These are phyloP conservation scores for Dryas octopetala DNA, from an alignment of 306 rosid genomes.

Conservation along the genomic window DNA sequence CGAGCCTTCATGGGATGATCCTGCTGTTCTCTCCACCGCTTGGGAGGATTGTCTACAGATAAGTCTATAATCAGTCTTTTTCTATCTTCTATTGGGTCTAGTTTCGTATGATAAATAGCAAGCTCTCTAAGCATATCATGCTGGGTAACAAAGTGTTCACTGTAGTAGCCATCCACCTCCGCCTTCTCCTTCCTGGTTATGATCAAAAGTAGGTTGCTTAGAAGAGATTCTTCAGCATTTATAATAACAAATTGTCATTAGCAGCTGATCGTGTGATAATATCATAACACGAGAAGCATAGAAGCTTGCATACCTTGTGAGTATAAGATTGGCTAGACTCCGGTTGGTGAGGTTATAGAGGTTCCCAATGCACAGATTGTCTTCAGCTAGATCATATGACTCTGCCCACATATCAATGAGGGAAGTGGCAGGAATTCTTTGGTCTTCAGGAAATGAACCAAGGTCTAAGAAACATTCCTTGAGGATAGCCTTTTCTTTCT, in stretches of 20 bases:
- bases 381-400: slow-evolving; percentile 38
- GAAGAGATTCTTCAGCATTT: neutral
- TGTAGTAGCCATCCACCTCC: slow-evolving; percentile 34
- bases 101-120: slow-evolving; percentile 36
- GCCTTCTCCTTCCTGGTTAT: slow-evolving; percentile 38
- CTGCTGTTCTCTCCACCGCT: slow-evolving; percentile 45
- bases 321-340: slow-evolving; percentile 36
- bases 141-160: slow-evolving; percentile 38
- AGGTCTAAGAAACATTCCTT: slow-evolving; percentile 64
- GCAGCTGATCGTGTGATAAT: slow-evolving; percentile 44
- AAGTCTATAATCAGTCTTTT: slow-evolving; percentile 39
- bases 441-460: slow-evolving; percentile 61
- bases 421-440: slow-evolving; percentile 52
- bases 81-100: slow-evolving; percentile 28
- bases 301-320: slow-evolving; percentile 3
- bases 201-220: neutral
- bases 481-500: slow-evolving; percentile 10
- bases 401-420: slow-evolving; percentile 67
- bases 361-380: slow-evolving; percentile 36
- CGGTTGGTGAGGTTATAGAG: slow-evolving; percentile 30
- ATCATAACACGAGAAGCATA: slow-evolving; percentile 21
- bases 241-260: neutral
- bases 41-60: slow-evolving; percentile 40
- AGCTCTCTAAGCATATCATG: slow-evolving; percentile 58
- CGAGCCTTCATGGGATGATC: slow-evolving; percentile 35